A percentile compares a stretch with the other conserved stretches of the same genome.
phyloP scores from a whole-genome alignment of 768 basidiomycete species.

The Cystobasidium ongulense region DNA sequence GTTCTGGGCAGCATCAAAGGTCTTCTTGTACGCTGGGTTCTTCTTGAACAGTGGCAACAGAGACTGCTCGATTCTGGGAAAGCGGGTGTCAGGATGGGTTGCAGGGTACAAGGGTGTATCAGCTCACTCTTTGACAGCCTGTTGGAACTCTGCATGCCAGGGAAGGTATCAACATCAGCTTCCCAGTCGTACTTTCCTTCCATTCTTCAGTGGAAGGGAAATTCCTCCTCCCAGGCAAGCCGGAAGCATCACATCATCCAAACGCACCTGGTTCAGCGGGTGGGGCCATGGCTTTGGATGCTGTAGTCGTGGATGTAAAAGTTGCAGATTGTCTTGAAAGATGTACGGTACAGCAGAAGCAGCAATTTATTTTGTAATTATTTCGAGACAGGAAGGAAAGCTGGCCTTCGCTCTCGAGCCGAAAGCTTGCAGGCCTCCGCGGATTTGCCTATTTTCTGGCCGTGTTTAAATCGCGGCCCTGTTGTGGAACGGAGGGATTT shows the following conservation, averaged over 20 bases:
- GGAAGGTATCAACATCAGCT: background rate
- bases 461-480: too few species aligned
- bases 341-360: too few species aligned
- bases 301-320: background rate
- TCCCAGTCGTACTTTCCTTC: background rate
- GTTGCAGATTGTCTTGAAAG: too few species aligned
- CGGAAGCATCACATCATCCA: background rate
- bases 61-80: constrained; percentile 52
- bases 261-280: background rate
- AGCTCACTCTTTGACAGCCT: constrained; percentile 17
- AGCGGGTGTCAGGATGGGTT: background rate
- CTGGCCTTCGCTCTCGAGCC: too few species aligned
- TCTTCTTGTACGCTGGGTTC: constrained; percentile 61
- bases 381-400: too few species aligned
- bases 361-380: too few species aligned
- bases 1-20: constrained; percentile 54
- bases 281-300: background rate
- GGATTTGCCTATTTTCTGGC: too few species aligned
- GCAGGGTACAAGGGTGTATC: background rate
- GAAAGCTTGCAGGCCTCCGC: too few species aligned
- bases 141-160: constrained; percentile 20
- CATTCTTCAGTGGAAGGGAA: background rate
- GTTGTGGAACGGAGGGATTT: too few species aligned
- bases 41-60: constrained; percentile 59
- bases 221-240: background rate